These are phyloP conservation scores for Piper longum DNA, from an alignment of 164 flowering plant species.

Conservation along the genomic window DNA sequence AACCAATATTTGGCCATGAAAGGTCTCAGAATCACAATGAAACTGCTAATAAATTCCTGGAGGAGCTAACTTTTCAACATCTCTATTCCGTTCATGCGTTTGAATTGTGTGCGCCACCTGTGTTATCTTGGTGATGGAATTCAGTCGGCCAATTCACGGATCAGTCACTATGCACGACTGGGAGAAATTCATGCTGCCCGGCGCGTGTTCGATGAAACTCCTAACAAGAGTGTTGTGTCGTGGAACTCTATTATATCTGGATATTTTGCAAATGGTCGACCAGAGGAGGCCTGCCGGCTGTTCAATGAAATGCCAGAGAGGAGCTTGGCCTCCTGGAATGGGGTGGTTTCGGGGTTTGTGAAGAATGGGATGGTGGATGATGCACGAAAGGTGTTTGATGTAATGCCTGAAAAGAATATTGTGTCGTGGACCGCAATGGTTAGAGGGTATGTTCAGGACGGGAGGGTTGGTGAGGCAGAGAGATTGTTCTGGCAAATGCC, in stretches of 20 bases:
- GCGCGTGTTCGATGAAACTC: not conserved
- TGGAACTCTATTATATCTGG: not conserved
- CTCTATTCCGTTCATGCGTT: not conserved
- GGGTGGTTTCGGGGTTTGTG: not conserved
- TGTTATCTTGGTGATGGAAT: not conserved
- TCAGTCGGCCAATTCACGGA: not conserved
- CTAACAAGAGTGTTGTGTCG: not conserved
- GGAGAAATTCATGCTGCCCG: not conserved
- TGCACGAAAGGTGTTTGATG: not conserved
- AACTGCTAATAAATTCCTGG: too few species aligned
- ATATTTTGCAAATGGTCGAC: too few species aligned
- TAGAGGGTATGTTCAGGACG: slow-evolving; percentile 30
- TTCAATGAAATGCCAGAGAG: not conserved
- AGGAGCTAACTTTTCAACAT: too few species aligned
- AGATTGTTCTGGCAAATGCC: slow-evolving; percentile 28
- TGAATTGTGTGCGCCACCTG: not conserved
- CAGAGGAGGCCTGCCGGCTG: not conserved
- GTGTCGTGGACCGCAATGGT: not conserved
- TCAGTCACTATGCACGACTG: not conserved
- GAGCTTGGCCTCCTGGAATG: not conserved
- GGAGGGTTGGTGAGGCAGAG: slow-evolving; percentile 20
- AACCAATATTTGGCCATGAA: too few species aligned
- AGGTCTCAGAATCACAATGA: too few species aligned
- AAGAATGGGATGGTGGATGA: not conserved
- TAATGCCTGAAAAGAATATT: not conserved